Base-by-base conservation (phyloP, 2,329 filamentous ascomycete genomes). In the Chalaropsis ovoidea region DNA sequence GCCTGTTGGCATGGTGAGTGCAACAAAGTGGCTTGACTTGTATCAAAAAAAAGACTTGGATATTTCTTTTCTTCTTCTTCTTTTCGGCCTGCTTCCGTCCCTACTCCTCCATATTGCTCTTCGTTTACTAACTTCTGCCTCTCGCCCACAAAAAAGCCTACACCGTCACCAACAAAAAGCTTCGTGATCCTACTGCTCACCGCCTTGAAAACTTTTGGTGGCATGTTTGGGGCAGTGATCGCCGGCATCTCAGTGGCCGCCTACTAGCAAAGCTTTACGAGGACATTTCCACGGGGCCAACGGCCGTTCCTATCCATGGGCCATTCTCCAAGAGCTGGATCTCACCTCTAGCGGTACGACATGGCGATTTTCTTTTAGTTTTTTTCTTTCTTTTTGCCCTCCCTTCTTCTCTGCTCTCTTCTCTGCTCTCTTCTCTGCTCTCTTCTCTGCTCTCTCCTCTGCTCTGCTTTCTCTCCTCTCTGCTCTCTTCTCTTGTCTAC, bases 161-260 rank as follows among this genome's bases (percentile, higher is more conserved):
- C 70, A 83, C 83, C 11, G 83, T 79, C 39, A 86, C 82, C 17
- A 80, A 81, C 68, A 80, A 81, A 70, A 79, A 79, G 69, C 77
- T 85, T 41, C 77, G 79, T 67, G 83, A 86, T 69, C 83, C 83
- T n/a, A 86, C 82, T 2, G 82, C 83, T 35, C 80, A 80, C 67
- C 81, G 84, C 19, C 74, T 86, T 22, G 83, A 86, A 71, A 83
- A 85, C 70, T 85, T 85, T 69, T 86, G 83, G 83, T 86, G 82
- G 80, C 83, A 85, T 70, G 81, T 86, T 64, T 82, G 82, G 78
- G 82, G 83, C 42, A 86, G 84, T 69, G 76, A 84, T 68, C 76
- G 80, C 35, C 77, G 80, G 42, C 72, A 77, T 64, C 75, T 85
- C 61, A 80, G 81, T 60, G 83, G 81, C 47, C 75, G 75, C 42